These are phyloP conservation scores for Nadsonia fulvescens DNA, from an alignment of 805 yeast genomes.

Conservation along the genomic window DNA sequence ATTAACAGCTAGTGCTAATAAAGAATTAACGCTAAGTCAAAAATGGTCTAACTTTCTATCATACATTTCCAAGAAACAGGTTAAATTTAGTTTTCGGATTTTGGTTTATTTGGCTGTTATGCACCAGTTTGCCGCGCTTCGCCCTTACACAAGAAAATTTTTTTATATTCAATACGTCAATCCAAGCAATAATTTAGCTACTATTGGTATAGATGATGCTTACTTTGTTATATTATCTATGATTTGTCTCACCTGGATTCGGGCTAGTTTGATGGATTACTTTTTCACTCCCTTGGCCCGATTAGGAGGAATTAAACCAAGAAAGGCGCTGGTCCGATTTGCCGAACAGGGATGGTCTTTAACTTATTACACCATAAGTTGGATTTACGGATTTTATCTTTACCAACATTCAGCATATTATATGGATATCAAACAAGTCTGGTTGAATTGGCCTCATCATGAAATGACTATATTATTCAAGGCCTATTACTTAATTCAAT, in stretches of 20 bases:
- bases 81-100: conserved; percentile 14
- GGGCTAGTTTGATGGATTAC: conserved; percentile 43
- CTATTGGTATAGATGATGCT: conserved; percentile 11
- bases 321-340: conserved; percentile 44
- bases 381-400: conserved; percentile 37
- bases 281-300: conserved; percentile 40
- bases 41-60: too few species aligned
- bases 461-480: conserved; percentile 35
- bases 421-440: conserved; percentile 37
- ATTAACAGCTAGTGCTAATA: too few species aligned
- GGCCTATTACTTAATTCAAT: conserved; percentile 49
- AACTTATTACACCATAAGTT: conserved; percentile 38
- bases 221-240: conserved; percentile 33
- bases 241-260: conserved; percentile 34
- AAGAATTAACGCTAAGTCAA: too few species aligned
- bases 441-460: conserved; percentile 60
- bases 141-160: conserved; percentile 21
- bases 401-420: conserved; percentile 43
- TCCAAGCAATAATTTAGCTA: conserved; percentile 9
- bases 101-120: conserved; percentile 12
- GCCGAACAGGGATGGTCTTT: conserved; percentile 78
- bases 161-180: conserved; percentile 24
- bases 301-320: conserved; percentile 23
- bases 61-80: conserved; percentile 12
- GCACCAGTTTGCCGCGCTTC: conserved; percentile 15